Evolutionary conservation across 163 green algal genomes (phyloP), one percentile per base, ranked within the genome.

Genomic region (Scenedesmus sp.): DNA sequence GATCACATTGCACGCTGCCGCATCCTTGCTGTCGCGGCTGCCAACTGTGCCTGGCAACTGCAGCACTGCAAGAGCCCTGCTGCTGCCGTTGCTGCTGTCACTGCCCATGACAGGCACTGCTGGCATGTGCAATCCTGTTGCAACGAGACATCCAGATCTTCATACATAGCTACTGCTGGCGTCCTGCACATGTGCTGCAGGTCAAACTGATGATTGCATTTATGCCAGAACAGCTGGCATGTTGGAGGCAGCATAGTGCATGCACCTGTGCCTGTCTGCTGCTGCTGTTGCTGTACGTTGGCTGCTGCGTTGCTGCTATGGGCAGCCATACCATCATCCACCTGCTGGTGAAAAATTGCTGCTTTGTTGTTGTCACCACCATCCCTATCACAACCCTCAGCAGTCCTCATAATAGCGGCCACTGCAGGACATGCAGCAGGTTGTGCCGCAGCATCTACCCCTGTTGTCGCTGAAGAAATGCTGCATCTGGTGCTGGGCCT

Each of bases 31-130:
- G 70, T 80, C 70, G 24, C 70, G 33, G 70, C 70, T 44, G 33
- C 33, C n/a, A 12, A 26, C n/a, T 80, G 70, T n/a, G 10, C 70
- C 33, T 44, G 33, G n/a, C 70, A 80, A 33, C 70, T 26, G 16
- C 70, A 80, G 24, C n/a, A 35, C n/a, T 26, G 33, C 70, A 44
- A 15, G 70, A 12, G 70, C 33, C 33, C n/a, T 46, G 37, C 72
- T 81, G 72, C 18, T 81, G 72, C 72, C n/a, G n/a, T n/a, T 35
- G 72, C 72, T 35, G 72, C 72, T 44, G 61, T 30, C 68, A 79
- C 26, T 79, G 68, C 13, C 42, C 26, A 18, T 42, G 9, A 30
- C 56, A 51, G 20, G 16, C 35, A 40, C 24, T 46, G 72, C 37
- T 44, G 33, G 70, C 33, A 24, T 80, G 33, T 43, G 33, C 33